Conservation (phyloP, 306 rosid genomes). For the Pueraria montana region DNA sequence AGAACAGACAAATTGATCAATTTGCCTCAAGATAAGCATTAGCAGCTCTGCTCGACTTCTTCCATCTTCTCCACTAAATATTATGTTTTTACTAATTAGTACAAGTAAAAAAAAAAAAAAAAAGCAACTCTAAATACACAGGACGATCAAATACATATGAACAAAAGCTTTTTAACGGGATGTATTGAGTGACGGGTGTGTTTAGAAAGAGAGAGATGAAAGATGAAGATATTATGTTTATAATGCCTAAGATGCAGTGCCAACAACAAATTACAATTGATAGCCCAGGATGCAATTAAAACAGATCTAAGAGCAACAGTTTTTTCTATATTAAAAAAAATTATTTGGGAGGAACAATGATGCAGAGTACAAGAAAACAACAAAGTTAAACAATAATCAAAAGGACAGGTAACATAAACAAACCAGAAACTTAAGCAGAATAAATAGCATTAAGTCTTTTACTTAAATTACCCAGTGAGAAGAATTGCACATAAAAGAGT, state of each 20-base stretch:
- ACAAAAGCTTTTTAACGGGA: neutral
- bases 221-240: conserved; percentile 9
- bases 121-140: conserved; percentile 21
- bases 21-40: conserved; percentile 87
- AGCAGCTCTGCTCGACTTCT: conserved; percentile 97
- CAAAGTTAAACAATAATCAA: conserved; percentile 16
- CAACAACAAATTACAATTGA: conserved; percentile 12
- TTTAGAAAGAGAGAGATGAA: conserved; percentile 34
- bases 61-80: conserved; percentile 96
- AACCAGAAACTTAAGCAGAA: conserved; percentile 33
- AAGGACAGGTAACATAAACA: conserved; percentile 13
- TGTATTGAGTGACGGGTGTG: neutral
- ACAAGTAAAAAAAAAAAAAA: conserved; percentile 4
- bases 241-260: neutral
- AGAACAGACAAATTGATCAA: conserved; percentile 89
- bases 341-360: conserved; percentile 1
- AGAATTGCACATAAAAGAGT: conserved; percentile 97
- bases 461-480: conserved; percentile 79
- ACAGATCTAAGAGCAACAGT: conserved; percentile 18
- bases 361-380: neutral
- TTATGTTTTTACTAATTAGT: conserved; percentile 51
- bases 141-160: conserved; percentile 9
- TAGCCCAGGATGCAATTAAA: conserved; percentile 14
- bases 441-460: neutral
- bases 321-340: neutral